Base-by-base conservation (phyloP, 108 stramenopile genomes). In the Nannochloropsis granulata region DNA sequence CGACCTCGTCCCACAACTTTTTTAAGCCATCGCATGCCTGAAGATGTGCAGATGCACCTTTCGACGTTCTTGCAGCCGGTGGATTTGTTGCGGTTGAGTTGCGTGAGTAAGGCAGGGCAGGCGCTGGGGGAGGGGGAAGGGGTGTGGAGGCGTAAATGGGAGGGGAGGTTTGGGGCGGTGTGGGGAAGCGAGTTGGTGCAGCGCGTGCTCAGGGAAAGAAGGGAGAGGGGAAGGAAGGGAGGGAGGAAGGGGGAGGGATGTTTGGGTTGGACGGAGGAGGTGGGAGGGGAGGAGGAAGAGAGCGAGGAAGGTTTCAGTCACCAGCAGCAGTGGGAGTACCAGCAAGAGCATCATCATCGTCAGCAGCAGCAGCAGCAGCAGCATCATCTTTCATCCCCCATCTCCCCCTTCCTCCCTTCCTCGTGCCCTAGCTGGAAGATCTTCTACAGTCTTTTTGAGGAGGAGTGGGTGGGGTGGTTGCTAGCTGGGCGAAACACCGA, bases 361-460 rank as follows among this genome's bases (percentile, higher is more conserved):
- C 34, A 34, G 34, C 34, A 34, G 34, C 34, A 34, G 34, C 34
- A 34, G 34, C 34, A 34, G 34, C 34, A 34, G 34, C 34, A 34
- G 34, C 34, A 34, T 1, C 81, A 21, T 23, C 25, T 26, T 23
- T 21, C 25, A 24, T 9, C 44, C 45, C 78, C 43, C 43, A 44
- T 83, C 13, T 12, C 43, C 12, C 44, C 44, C 46, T 11, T 10
- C 56, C 44, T 44, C 24, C 45, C 83, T 2, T 11, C 43, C n/a
- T 44, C 43, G 44, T n/a, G 13, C 14, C 85, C 83, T 43, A 84
- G 88, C 26, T 88, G 88, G 88, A 85, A 83, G 78, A 19, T 12
- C 19, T 88, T 88, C 82, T 88, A 83, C 34, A 82, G 25, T 43
- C 71, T 85, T 81, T 88, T 88, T 44, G 85, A 84, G 85, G 44